Conservation (phyloP, 106 monocot genomes). For the Vanilla planifolia region DNA sequence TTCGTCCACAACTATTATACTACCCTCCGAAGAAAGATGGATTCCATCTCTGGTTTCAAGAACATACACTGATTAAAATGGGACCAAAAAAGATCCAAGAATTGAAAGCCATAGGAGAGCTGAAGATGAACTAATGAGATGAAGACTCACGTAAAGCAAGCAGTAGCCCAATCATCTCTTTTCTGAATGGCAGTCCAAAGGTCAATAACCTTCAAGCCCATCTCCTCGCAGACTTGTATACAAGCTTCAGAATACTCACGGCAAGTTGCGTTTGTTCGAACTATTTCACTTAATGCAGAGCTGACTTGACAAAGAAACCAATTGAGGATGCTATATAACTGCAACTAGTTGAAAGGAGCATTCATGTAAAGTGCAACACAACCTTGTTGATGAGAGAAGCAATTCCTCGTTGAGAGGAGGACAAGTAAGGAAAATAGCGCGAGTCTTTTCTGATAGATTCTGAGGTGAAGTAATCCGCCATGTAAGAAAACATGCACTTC, state of each 20-base stretch:
- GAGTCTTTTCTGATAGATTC: slow-evolving; percentile 70
- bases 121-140: background rate
- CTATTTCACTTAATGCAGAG: slow-evolving; percentile 21
- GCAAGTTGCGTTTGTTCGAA: slow-evolving; percentile 67
- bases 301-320: slow-evolving; percentile 11
- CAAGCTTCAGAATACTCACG: slow-evolving; percentile 74
- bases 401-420: slow-evolving; percentile 81
- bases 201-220: slow-evolving; percentile 69
- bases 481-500: background rate
- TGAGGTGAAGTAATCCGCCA: slow-evolving; percentile 18
- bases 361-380: background rate
- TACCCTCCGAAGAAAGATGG: slow-evolving; percentile 65
- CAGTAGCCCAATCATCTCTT: slow-evolving; percentile 52
- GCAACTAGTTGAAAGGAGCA: background rate
- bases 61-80: background rate
- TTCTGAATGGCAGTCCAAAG: slow-evolving; percentile 63
- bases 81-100: background rate
- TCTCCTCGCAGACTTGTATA: slow-evolving; percentile 58
- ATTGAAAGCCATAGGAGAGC: background rate
- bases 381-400: slow-evolving; percentile 38
- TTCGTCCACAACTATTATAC: slow-evolving; percentile 65
- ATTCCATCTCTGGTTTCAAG: slow-evolving; percentile 52
- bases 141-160: slow-evolving; percentile 73
- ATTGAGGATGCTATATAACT: background rate
- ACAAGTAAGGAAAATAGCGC: slow-evolving; percentile 69